Percentiles rank a stretch among this genome's conserved stretches.
phyloP scores from a whole-genome alignment of 768 basidiomycete genomes.

The Suillus plorans region DNA sequence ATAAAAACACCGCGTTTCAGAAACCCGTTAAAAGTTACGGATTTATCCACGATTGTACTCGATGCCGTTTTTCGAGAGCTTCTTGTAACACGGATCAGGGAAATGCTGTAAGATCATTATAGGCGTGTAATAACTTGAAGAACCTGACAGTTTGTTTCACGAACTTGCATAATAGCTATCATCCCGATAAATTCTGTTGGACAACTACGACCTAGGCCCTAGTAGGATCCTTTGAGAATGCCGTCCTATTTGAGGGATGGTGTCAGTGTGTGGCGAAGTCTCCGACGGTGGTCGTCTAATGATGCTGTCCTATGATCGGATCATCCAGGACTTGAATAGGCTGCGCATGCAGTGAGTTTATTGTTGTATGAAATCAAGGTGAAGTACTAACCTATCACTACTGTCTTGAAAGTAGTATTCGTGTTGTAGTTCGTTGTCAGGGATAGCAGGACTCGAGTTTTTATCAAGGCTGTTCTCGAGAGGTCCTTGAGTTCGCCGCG shows the following conservation, averaged over 20 bases:
- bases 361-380: not conserved
- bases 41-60: no score
- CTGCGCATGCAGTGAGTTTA: not conserved
- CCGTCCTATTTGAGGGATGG: not conserved
- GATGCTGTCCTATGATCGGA: not conserved
- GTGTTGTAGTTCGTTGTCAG: not conserved
- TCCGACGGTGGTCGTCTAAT: no score
- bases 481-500: no score
- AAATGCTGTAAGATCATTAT: not conserved
- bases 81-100: no score
- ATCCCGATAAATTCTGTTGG: no score
- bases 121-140: no score
- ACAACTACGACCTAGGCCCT: no score
- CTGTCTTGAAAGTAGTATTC: not conserved
- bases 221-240: not conserved
- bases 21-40: no score
- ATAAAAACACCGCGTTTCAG: no score
- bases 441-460: not conserved
- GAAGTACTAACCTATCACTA: not conserved
- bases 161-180: not conserved
- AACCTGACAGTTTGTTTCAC: no score
- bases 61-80: no score
- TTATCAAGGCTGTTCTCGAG: not conserved
- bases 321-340: not conserved
- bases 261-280: not conserved